Conservation (phyloP, 2,329 filamentous ascomycete species). For the Neofusicoccum laricinum region DNA sequence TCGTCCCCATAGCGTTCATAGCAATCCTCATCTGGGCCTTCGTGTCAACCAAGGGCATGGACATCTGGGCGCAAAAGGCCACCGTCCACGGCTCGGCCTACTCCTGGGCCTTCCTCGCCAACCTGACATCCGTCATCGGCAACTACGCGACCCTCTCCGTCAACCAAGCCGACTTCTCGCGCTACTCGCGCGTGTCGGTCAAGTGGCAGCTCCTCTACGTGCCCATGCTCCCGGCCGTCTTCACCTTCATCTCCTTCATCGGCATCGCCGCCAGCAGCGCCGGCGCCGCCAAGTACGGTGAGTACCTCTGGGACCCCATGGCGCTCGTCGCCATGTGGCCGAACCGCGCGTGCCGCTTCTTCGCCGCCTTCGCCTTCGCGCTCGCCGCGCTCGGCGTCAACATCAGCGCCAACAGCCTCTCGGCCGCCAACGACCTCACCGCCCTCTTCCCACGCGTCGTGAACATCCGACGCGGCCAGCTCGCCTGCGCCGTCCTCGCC, state of each 20-base stretch:
- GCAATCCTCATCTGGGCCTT: constrained; percentile 64
- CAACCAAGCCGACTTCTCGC: constrained; percentile 58
- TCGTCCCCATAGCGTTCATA: constrained; percentile 58
- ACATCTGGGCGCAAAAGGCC: constrained; percentile 47
- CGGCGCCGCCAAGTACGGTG: constrained; percentile 51
- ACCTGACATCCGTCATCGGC: constrained; percentile 48
- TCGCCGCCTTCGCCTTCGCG: constrained; percentile 42
- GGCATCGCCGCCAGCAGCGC: constrained; percentile 60
- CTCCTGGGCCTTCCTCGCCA: constrained; percentile 53
- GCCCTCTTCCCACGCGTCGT: constrained; percentile 52
- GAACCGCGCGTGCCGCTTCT: constrained; percentile 40
- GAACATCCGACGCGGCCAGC: constrained; percentile 50
- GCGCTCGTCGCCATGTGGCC: constrained; percentile 38
- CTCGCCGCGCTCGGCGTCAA: constrained; percentile 54
- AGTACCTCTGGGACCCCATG: constrained; percentile 44
- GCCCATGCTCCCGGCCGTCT: constrained; percentile 51
- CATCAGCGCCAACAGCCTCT: constrained; percentile 52
- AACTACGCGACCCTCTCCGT: constrained; percentile 53
- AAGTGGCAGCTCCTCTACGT: constrained; percentile 52
- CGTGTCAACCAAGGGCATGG: constrained; percentile 51
- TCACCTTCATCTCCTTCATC: constrained; percentile 54
- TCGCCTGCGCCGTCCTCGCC: constrained; percentile 43
- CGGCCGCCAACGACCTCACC: constrained; percentile 54
- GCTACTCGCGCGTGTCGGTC: constrained; percentile 48
- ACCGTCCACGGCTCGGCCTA: constrained; percentile 50